Base-by-base conservation (phyloP, 768 basidiomycete species). In the Dentipellis fragilis region DNA sequence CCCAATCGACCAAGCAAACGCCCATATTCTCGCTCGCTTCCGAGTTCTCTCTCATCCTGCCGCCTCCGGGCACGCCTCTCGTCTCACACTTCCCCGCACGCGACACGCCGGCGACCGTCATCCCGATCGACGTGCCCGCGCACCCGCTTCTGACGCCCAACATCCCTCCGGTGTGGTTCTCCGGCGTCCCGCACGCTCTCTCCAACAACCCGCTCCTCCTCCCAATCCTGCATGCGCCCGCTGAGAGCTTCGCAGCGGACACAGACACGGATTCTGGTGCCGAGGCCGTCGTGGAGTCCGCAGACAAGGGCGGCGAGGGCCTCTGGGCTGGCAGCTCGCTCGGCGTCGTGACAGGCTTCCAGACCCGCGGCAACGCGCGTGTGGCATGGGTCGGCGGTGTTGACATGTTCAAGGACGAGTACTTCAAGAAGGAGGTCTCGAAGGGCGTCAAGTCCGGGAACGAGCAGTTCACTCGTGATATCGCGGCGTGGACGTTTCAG, bases 401-500 rank as follows among this genome's bases (percentile, higher is more conserved):
- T 8, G 85, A 88, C 7, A 59, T 93, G 52, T 85, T 98, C 69
- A 83, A 79, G 23, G 87, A 99, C 64, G 80, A 81, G 56, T 85
- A 80, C 56, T 82, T 81, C 4, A 75, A 75, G 48, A 89, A 85
- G 38, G 42, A 45, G 42, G 42, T 17, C 57, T 38, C 21, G 59
- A 84, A 84, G 46, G 83, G 82, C 9, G 71, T 75, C 17, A 72
- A 77, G 52, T 81, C 86, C 2, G 90, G 88, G 16, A 99, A 99
- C 66, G 71, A 73, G 7, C 80, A 80, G 55, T 86, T 96, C 58
- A 79, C 75, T 2, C 72, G 75, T 50, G 92, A 95, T 59, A 68
- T 98, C 45, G 79, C 85, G 3, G 78, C 81, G 5, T 99, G 95
- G 95, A 81, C 86, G 0, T 95, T 98, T 84, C 88, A 92, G 63